Conservation (phyloP, 1,284 basidiomycete genomes). For the Bondarzewia mesenterica region DNA sequence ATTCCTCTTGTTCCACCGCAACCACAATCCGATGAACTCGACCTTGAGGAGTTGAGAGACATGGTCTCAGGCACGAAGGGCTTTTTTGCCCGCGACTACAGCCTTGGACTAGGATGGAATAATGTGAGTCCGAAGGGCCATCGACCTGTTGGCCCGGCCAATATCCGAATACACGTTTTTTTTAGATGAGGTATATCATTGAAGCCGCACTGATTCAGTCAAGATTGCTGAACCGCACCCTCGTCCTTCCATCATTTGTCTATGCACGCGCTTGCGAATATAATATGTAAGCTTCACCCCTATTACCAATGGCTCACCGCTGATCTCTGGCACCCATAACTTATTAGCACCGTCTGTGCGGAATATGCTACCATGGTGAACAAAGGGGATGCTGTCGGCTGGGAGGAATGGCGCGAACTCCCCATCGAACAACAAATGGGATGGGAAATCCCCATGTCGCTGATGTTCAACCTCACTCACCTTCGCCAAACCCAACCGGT, state of each 20-base stretch:
- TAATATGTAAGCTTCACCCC: slow-evolving; percentile 7
- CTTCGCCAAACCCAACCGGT: slow-evolving; percentile 29
- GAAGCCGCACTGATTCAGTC: slow-evolving; percentile 30
- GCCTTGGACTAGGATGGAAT: slow-evolving; percentile 31
- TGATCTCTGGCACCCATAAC: background rate
- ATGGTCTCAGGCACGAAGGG: slow-evolving; percentile 25
- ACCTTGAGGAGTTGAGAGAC: slow-evolving; percentile 15
- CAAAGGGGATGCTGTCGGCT: slow-evolving; percentile 20
- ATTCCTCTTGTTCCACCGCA: background rate
- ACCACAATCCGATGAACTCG: slow-evolving; percentile 8
- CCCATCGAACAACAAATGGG: slow-evolving; percentile 34
- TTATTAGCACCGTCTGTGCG: slow-evolving; percentile 12
- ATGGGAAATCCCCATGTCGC: slow-evolving; percentile 28
- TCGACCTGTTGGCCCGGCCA: too few species aligned
- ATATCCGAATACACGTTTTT: too few species aligned
- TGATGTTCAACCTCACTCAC: slow-evolving; percentile 40
- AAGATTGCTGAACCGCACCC: slow-evolving; percentile 26
- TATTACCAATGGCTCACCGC: background rate
- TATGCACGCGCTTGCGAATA: slow-evolving; percentile 32
- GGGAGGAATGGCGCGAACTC: slow-evolving; percentile 31
- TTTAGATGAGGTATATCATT: slow-evolving; percentile 32
- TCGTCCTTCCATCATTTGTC: slow-evolving; percentile 30
- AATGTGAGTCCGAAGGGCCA: slow-evolving; percentile 17
- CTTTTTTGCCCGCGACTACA: slow-evolving; percentile 29
- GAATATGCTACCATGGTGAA: slow-evolving; percentile 15